Evolutionary conservation across 2,329 filamentous ascomycete species (phyloP), one percentile per base, ranked within the genome.

Genomic region (Pseudogymnoascus sp.): DNA sequence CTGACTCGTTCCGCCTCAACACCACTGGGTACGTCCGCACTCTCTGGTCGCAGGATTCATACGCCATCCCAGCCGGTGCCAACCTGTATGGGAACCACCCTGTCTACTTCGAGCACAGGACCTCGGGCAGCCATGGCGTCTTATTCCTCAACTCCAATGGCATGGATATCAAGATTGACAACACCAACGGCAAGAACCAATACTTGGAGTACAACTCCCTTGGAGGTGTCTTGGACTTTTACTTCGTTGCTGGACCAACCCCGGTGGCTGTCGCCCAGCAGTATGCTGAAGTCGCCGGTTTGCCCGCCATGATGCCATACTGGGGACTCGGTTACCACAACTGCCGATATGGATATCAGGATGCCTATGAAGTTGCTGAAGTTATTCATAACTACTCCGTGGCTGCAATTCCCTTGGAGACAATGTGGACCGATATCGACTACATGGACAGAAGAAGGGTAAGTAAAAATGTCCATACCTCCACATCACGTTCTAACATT

Each of bases 121-220:
- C 77, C 3, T 69, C 74, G 25, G 75, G 84, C 68, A 74, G 86
- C 63, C 70, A 89, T 75, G 79, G 86, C 15, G 88, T 90, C 2
- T 87, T 90, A 70, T 75, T 90, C 22, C 73, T 88, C 65, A 90
- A 89, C 72, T 86, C 84, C 11, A 87, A 90, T 67, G 88, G 83
- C 35, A 91, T 91, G 85, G 88, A 92, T 63, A 79, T 92, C 71
- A 87, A 86, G 66, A 85, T 92, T 71, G 82, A 90, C 70, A 81
- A 84, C 64, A 82, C 81, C 1, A 73, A 77, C 4, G 72, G 77
- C 22, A 77, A 79, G 22, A 60, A 67, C 50, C 85, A 92, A 70
- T 90, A 86, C 62, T 80, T 94, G 4, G 88, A 92, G 73, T 94
- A 92, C 75, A 90, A 92, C 71, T 83, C 84, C 1, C 78, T 93